Conservation (phyloP, 2,329 filamentous ascomycete genomes). For the Coniosporium tulheliwenetii region DNA sequence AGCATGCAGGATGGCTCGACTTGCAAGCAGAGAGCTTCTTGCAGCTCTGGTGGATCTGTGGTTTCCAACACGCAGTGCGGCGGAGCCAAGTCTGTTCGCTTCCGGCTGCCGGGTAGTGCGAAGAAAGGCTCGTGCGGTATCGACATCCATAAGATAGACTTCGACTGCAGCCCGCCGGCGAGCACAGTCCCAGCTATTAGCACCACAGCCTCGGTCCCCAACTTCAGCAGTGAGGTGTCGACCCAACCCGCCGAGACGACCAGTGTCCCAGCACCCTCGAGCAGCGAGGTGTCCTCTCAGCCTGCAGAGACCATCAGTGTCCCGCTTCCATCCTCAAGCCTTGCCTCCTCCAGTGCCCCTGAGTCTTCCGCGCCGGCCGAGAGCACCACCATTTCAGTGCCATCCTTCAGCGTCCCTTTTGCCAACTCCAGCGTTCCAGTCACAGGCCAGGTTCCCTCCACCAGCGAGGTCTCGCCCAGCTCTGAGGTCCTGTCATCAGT, state of each 20-base stretch:
- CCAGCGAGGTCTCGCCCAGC: no score
- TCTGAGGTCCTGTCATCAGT: no score
- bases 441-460: no score
- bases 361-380: no score
- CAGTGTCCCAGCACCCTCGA: not conserved
- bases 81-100: constrained; percentile 68
- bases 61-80: constrained; percentile 82
- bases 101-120: constrained; percentile 43
- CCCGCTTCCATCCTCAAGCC: no score
- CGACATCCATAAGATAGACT: constrained; percentile 57
- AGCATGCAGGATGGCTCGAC: constrained; percentile 65
- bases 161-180: constrained; percentile 46
- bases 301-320: no score
- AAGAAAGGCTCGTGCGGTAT: constrained; percentile 50
- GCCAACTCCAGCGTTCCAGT: no score
- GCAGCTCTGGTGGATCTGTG: constrained; percentile 50
- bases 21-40: constrained; percentile 64
- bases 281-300: not conserved
- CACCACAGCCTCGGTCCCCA: constrained; percentile 6
- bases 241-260: not conserved
- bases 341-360: no score
- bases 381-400: no score
- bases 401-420: no score
- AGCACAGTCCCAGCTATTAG: constrained; percentile 15
- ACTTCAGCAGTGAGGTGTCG: constrained; percentile 2